A percentile compares a stretch with the other conserved stretches of the same genome.
These are phyloP conservation scores for Ascochyta koolunga DNA, from an alignment of 2,329 filamentous ascomycete species.

Conservation along the genomic window DNA sequence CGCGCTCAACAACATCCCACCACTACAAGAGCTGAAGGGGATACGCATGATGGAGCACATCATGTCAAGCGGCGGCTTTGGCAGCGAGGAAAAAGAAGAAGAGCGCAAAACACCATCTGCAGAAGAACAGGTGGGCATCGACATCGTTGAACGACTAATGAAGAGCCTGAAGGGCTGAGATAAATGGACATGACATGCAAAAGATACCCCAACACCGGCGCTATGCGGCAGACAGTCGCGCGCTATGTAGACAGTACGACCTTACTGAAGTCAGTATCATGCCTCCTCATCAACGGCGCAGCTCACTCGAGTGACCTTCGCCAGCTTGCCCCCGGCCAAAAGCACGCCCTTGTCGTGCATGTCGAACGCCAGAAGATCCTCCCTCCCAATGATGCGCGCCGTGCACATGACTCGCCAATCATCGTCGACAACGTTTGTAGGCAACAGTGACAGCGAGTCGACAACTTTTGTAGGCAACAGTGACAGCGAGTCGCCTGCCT, in stretches of 20 bases:
- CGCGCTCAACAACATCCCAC: slow-evolving; percentile 49
- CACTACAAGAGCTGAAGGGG: slow-evolving; percentile 44
- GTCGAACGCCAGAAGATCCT: slow-evolving; percentile 13
- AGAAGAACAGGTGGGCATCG: slow-evolving; percentile 43
- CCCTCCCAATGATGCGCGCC: slow-evolving; percentile 13
- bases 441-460: slow-evolving; percentile 6
- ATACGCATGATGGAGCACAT: slow-evolving; percentile 47
- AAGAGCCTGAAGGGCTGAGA: slow-evolving; percentile 29
- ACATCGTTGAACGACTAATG: slow-evolving; percentile 43
- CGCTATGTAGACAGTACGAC: not conserved
- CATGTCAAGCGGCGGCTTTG: slow-evolving; percentile 32
- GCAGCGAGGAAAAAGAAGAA: slow-evolving; percentile 11
- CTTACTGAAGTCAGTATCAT: no score
- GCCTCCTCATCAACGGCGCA: not conserved
- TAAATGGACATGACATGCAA: not conserved
- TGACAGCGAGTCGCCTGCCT: slow-evolving; percentile 10
- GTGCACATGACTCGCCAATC: slow-evolving; percentile 22
- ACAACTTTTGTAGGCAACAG: slow-evolving; percentile 5
- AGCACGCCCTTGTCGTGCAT: slow-evolving; percentile 15
- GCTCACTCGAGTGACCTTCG: slow-evolving; percentile 19
- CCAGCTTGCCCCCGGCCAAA: slow-evolving; percentile 17
- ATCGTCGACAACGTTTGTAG: slow-evolving; percentile 6
- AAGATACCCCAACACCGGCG: not conserved
- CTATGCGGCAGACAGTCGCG: not conserved
- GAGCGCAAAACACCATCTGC: slow-evolving; percentile 13